phyloP scores from a whole-genome alignment of 192 early-diverging fungal species.

The Coemansia sp. region DNA sequence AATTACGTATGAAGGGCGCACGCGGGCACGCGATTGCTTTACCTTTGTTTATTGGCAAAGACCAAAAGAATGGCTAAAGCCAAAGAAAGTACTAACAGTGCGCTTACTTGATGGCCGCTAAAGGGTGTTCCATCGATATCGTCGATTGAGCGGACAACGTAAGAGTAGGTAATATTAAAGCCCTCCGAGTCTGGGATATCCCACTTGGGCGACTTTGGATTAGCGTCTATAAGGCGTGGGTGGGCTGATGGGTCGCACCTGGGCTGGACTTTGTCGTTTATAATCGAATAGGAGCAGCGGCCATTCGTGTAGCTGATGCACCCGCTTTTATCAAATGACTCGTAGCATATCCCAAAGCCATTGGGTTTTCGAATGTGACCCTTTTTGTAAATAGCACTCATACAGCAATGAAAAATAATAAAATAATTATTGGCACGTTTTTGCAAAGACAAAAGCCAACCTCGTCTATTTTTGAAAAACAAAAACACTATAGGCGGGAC shows the following conservation, averaged over 20 bases:
- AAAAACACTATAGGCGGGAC: no score
- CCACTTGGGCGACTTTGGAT: neutral
- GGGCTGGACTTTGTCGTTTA: neutral
- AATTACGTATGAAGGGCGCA: neutral
- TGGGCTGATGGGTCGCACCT: neutral
- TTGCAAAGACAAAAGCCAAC: no score
- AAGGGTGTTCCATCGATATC: neutral
- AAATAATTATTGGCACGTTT: neutral
- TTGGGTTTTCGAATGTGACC: neutral
- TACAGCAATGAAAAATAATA: neutral
- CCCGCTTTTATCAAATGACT: neutral
- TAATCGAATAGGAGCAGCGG: neutral
- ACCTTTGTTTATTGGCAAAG: neutral
- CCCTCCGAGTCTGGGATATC: neutral
- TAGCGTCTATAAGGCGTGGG: neutral
- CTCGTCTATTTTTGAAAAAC: no score
- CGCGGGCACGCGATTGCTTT: neutral
- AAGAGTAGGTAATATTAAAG: neutral
- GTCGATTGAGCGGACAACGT: neutral
- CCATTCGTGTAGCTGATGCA: conserved; percentile 1
- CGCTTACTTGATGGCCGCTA: neutral
- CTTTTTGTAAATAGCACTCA: neutral
- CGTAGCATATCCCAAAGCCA: conserved; percentile 6
- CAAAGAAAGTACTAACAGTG: neutral
- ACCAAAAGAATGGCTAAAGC: neutral